A percentile compares a stretch with the other conserved stretches of the same genome.
Conservation (phyloP, 345 rosid genomes). For the Lepidium aucheri region DNA sequence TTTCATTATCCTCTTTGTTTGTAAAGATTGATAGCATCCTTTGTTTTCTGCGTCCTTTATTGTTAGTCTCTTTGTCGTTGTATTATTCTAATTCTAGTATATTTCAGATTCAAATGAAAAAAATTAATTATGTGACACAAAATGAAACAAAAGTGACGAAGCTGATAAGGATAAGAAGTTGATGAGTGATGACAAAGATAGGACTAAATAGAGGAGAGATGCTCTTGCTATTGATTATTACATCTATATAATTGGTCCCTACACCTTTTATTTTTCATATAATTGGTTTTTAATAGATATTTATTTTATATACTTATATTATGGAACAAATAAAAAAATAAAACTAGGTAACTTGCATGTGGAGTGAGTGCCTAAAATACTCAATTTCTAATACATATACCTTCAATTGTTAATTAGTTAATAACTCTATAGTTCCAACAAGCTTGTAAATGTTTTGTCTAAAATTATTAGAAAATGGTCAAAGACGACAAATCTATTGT, state of each 20-base stretch:
- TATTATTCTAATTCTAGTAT: no score
- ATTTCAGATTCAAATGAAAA: no score
- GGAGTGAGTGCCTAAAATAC: neutral
- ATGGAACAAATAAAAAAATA: neutral
- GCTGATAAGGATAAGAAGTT: neutral
- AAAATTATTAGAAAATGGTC: neutral
- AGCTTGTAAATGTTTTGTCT: neutral
- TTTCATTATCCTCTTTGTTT: no score
- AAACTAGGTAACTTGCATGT: neutral
- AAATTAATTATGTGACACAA: neutral
- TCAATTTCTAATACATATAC: neutral
- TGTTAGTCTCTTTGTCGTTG: no score
- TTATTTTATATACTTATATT: neutral
- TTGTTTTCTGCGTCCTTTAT: no score
- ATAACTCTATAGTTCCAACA: neutral
- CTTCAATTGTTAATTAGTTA: neutral
- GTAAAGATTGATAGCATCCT: no score
- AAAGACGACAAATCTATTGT: neutral
- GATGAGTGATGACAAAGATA: neutral
- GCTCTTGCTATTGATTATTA: constrained; percentile 5
- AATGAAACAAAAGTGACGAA: neutral
- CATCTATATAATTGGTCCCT: constrained; percentile 12
- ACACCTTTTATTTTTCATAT: neutral
- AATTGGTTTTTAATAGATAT: neutral
- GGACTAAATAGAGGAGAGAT: neutral